phyloP scores from a whole-genome alignment of 2,329 filamentous ascomycete species.

The Dactylella cylindrospora region DNA sequence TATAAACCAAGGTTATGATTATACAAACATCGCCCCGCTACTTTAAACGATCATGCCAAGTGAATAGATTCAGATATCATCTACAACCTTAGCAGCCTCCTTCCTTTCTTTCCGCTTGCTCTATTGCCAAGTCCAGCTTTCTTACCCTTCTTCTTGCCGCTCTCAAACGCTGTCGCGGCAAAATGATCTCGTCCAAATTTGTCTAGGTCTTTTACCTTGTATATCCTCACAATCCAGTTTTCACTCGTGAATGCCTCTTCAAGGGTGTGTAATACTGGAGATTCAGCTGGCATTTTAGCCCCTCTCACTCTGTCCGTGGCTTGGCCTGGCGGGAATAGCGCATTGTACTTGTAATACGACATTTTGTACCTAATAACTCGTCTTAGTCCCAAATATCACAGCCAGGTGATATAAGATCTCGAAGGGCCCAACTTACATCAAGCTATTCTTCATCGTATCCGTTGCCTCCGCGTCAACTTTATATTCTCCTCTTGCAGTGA shows the following conservation, averaged over 20 bases:
- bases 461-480: conserved; percentile 89
- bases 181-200: conserved; percentile 89
- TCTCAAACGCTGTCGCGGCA: conserved; percentile 59
- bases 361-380: conserved; percentile 86
- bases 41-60: no score
- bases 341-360: conserved; percentile 98
- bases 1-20: no score
- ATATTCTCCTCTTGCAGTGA: conserved; percentile 91
- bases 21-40: no score
- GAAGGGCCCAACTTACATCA: conserved; percentile 54
- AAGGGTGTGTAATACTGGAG: conserved; percentile 80
- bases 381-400: no score
- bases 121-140: conserved; percentile 49
- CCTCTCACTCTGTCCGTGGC: conserved; percentile 86
- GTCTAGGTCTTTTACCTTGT: conserved; percentile 99
- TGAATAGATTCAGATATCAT: no score
- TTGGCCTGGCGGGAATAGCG: conserved; percentile 87
- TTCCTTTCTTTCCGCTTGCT: conserved; percentile 26
- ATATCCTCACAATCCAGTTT: conserved; percentile 99
- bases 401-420: conserved; percentile 46
- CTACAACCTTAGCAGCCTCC: no score
- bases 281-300: conserved; percentile 74
- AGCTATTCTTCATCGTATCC: conserved; percentile 96
- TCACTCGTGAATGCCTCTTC: conserved; percentile 98
- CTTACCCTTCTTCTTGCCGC: conserved; percentile 59